Percentiles rank a stretch among this genome's conserved stretches.
Evolutionary conservation across 768 basidiomycete genomes (phyloP).

Genomic region (Amanita exitialis): DNA sequence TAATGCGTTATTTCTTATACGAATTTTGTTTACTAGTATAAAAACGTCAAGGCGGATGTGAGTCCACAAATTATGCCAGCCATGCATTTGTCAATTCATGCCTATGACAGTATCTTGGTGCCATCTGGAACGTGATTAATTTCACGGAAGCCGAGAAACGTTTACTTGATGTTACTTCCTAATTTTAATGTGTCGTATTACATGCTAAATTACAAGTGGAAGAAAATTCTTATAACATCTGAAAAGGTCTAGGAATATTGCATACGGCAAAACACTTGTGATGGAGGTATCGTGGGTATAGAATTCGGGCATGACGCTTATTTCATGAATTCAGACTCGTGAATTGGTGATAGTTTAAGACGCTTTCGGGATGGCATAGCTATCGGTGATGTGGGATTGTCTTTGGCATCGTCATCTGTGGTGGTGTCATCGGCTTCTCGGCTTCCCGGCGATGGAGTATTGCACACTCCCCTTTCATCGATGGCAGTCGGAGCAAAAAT

Average conservation of each 20-base stretch:
- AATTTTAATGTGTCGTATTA: background rate
- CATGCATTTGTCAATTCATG: background rate
- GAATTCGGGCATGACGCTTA: background rate
- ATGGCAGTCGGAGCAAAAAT: background rate
- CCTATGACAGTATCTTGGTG: constrained; percentile 34
- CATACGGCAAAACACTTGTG: background rate
- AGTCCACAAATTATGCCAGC: constrained; percentile 21
- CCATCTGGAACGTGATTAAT: constrained; percentile 89
- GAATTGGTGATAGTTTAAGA: background rate
- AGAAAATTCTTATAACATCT: no score
- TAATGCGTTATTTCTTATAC: background rate
- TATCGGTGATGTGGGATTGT: background rate
- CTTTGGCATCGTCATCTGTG: background rate
- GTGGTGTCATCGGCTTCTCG: background rate
- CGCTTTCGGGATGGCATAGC: background rate
- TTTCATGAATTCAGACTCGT: background rate
- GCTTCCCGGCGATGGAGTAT: background rate
- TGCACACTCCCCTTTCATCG: background rate
- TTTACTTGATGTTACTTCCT: constrained; percentile 18
- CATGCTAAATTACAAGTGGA: background rate
- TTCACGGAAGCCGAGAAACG: constrained; percentile 73
- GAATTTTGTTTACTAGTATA: constrained; percentile 40
- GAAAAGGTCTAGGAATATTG: background rate
- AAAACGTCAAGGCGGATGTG: constrained; percentile 91
- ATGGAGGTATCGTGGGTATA: background rate